phyloP scores from a whole-genome alignment of 2,329 filamentous ascomycete species.

The Botrytis deweyae region DNA sequence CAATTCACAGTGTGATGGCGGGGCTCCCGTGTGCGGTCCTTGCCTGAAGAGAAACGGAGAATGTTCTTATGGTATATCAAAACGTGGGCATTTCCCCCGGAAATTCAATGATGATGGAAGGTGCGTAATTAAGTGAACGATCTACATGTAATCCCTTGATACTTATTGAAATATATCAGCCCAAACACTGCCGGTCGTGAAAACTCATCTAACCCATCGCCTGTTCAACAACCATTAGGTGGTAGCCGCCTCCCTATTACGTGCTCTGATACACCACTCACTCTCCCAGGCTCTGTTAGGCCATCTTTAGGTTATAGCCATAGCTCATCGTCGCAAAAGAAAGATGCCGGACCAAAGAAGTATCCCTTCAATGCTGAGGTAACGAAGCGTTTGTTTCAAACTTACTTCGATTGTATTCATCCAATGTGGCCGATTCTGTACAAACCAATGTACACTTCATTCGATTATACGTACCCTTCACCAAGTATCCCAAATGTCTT shows the following conservation, averaged over 20 bases:
- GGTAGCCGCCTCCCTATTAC: not conserved
- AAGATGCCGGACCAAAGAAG: not conserved
- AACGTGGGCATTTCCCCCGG: conserved; percentile 26
- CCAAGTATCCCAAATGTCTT: conserved; percentile 32
- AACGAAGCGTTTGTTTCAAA: conserved; percentile 35
- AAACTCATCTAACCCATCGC: not conserved
- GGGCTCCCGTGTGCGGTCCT: conserved; percentile 31
- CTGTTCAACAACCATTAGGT: not conserved
- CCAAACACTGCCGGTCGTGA: conserved; percentile 12
- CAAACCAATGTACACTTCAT: conserved; percentile 36
- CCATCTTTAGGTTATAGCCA: not conserved
- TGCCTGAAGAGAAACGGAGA: conserved; percentile 31
- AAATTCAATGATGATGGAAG: conserved; percentile 21
- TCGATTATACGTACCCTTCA: conserved; percentile 33
- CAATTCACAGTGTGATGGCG: conserved; percentile 35
- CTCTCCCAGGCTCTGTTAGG: not conserved
- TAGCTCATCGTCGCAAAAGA: conserved; percentile 7
- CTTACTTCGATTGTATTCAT: conserved; percentile 38
- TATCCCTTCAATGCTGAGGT: conserved; percentile 28
- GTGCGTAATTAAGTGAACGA: conserved; percentile 21
- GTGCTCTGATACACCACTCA: not conserved
- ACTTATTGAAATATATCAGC: not conserved
- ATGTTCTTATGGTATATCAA: conserved; percentile 36
- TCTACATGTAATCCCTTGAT: not conserved
- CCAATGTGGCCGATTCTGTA: conserved; percentile 39